Base-by-base conservation (phyloP, 2,329 filamentous ascomycete genomes). In the Elsinoe australis region DNA sequence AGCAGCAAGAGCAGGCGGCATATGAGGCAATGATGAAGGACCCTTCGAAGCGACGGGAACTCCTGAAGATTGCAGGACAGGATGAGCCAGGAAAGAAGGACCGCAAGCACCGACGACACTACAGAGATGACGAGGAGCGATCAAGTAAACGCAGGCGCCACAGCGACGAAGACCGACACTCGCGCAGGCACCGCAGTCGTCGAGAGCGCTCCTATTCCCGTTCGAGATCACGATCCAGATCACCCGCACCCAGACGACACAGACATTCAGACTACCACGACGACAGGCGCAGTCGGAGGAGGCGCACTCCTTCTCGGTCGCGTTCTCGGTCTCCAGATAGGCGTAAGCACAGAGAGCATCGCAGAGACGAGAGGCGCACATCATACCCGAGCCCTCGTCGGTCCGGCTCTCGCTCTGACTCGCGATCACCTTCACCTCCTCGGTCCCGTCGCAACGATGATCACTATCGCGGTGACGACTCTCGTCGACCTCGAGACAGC, bases 1-100 rank as follows among this genome's bases (percentile, higher is more conserved):
- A 94, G 73, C 85, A 82, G 62, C 84, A 94, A 62, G 89, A 96
- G 63, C 65, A 67, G 48, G 64, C 64, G 6, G 64, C 63, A 19
- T 62, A 64, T 31, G 64, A 67, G 52, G 76, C 80, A 6, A 83
- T 87, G 78, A 88, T 86, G 79, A 86, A 82, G 56, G 83, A 87
- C 58, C 82, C 83, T 0, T 73, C 78, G 53, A 81, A 77, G 67
- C 73, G 82, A 54, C 72, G 76, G 51, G 79, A 85, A 59, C 63
- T 94, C 24, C 71, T 92, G 54, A 71, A 74, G 49, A 71, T 61
- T 26, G 61, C 61, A 15, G 62, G 63, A 5, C 59, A 61, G 51
- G 59, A 61, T 7, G 54, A 52, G 8, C 58, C 55, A 2, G 57
- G 58, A 4, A 54, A 55, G 17, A 56, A 54, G 19, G 57, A 57